Evolutionary conservation across 495 filamentous ascomycete genomes (phyloP).

Genomic region (Clavariopsis aquatica): DNA sequence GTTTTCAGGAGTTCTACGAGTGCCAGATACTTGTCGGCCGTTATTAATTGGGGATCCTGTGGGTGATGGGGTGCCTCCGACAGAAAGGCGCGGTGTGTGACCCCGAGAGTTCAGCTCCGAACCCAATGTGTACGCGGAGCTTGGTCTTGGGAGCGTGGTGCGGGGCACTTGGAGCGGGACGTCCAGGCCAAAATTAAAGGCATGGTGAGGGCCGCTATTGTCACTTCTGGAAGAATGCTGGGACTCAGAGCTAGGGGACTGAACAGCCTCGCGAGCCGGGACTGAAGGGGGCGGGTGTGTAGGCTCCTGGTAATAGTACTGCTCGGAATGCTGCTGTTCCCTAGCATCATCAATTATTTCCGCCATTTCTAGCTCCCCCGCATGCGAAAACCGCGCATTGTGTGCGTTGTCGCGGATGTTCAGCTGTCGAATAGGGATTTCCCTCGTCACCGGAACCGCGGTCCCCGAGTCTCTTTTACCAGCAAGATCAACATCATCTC

Average conservation of each 20-base stretch:
- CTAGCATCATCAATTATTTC: conserved; percentile 25
- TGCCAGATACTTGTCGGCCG: conserved; percentile 37
- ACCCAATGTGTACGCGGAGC: conserved; percentile 68
- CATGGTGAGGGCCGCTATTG: conserved; percentile 20
- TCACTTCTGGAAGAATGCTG: conserved; percentile 34
- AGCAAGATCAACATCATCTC: conserved; percentile 21
- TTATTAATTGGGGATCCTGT: conserved; percentile 41
- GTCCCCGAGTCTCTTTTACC: conserved; percentile 21
- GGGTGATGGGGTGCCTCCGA: conserved; percentile 53
- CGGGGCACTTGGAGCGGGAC: conserved; percentile 41
- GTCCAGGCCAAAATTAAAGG: conserved; percentile 31
- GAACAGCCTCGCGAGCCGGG: conserved; percentile 15
- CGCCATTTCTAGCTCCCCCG: conserved; percentile 26
- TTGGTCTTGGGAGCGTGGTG: conserved; percentile 63
- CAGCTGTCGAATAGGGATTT: conserved; percentile 34
- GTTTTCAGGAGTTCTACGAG: conserved; percentile 67
- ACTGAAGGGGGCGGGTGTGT: conserved; percentile 17
- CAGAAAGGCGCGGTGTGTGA: conserved; percentile 55
- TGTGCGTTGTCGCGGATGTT: conserved; percentile 30
- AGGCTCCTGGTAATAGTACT: conserved; percentile 57
- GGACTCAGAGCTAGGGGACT: conserved; percentile 33
- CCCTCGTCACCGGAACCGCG: conserved; percentile 22
- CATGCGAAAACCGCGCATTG: conserved; percentile 34
- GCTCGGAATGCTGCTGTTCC: conserved; percentile 47
- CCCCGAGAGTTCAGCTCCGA: conserved; percentile 66